Percentiles rank a stretch among this genome's conserved stretches.
Conservation (phyloP, 23 red algal species). For the Gracilaria gracilis region DNA sequence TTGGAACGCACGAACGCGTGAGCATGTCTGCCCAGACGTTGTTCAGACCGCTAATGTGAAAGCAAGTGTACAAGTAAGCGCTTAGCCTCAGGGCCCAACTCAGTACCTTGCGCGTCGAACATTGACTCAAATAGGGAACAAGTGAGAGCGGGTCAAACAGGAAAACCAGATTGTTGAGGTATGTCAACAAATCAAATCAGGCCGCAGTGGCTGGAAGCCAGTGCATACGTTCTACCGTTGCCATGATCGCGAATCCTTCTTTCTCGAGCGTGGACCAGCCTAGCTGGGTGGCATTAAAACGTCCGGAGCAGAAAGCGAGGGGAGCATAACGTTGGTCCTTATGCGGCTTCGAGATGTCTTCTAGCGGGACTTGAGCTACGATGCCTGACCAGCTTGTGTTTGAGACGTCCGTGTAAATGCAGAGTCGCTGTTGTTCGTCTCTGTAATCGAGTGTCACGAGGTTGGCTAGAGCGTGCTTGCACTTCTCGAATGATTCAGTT, state of each 20-base stretch:
- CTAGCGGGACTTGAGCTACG: no score
- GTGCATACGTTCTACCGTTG: constrained; percentile 14
- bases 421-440: not conserved
- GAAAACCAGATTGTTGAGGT: no score
- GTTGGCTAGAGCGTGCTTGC: not conserved
- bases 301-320: not conserved
- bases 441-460: not conserved
- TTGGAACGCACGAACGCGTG: no score
- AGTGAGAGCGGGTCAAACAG: no score
- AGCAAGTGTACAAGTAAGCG: no score
- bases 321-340: not conserved
- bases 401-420: not conserved
- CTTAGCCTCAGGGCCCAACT: no score
- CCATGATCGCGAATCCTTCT: constrained; percentile 5
- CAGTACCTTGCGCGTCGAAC: no score
- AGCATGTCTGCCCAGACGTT: no score
- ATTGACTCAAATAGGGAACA: no score
- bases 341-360: not conserved
- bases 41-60: no score
- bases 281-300: not conserved
- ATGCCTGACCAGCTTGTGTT: not conserved
- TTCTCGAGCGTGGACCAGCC: constrained; percentile 28
- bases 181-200: no score
- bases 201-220: no score
- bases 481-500: not conserved